A percentile compares a stretch with the other conserved stretches of the same genome.
Evolutionary conservation across 2,329 filamentous ascomycete genomes (phyloP).

Genomic region (Exophiala viscosa): DNA sequence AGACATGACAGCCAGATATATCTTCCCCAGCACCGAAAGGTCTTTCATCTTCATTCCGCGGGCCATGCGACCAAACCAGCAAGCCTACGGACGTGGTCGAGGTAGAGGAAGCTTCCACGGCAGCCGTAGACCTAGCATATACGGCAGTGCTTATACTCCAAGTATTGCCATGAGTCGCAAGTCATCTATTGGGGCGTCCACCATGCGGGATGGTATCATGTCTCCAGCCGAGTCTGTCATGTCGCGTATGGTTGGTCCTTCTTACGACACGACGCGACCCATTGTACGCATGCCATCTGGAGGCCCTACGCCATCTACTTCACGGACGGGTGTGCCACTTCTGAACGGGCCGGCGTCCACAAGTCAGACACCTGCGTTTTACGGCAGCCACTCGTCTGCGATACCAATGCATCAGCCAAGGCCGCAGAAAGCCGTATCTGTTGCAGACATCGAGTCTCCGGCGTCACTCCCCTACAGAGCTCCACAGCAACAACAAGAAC

Average conservation of each 20-base stretch:
- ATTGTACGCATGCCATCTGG: slow-evolving; percentile 78
- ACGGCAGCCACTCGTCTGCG: slow-evolving; percentile 58
- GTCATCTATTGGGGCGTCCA: slow-evolving; percentile 63
- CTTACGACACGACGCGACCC: slow-evolving; percentile 59
- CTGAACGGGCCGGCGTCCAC: slow-evolving; percentile 38
- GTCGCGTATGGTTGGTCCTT: slow-evolving; percentile 59
- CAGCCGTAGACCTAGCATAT: slow-evolving; percentile 75
- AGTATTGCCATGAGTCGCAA: slow-evolving; percentile 84
- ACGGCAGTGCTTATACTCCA: slow-evolving; percentile 79
- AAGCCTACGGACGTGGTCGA: slow-evolving; percentile 63
- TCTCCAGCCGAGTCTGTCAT: slow-evolving; percentile 78
- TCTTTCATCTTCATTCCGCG: slow-evolving; percentile 98
- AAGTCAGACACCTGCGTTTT: slow-evolving; percentile 55
- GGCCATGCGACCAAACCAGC: slow-evolving; percentile 87
- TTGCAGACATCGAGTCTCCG: slow-evolving; percentile 87
- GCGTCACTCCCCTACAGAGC: slow-evolving; percentile 58
- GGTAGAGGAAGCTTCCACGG: slow-evolving; percentile 71
- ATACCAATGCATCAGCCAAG: slow-evolving; percentile 89
- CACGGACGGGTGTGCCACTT: slow-evolving; percentile 8
- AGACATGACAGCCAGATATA: slow-evolving; percentile 70
- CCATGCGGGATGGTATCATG: slow-evolving; percentile 66
- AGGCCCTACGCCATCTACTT: slow-evolving; percentile 29
- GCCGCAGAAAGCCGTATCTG: slow-evolving; percentile 89
- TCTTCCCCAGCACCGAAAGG: slow-evolving; percentile 82
- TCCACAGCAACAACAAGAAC: slow-evolving; percentile 65